Evolutionary conservation across 75 land plant genomes (phyloP), one percentile per base, ranked within the genome.

Genomic region (Sequoia sempervirens): DNA sequence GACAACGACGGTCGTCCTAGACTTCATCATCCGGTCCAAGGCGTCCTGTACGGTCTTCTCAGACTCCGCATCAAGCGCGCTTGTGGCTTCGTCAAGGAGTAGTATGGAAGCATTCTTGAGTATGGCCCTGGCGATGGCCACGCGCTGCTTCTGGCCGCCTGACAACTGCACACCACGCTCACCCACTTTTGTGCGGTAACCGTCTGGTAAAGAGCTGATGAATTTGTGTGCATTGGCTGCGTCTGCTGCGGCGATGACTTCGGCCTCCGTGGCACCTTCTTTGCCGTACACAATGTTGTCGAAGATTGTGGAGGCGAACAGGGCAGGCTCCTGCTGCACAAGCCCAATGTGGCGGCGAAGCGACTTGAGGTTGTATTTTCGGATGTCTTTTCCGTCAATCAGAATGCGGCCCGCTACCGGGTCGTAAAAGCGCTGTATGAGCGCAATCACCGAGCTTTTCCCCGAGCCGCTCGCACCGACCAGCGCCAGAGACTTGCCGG

Each of bases 381-480:
- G 69, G 46, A 96, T 89, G 86, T 96, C 97, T 72, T 85, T 90
- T 12, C 98, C 97, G 66, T 96, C 98, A 40, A 96, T 78, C 53
- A 88, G 84, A 37, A 96, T 87, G 2, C 92, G 93, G 13, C 98
- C 98, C 13, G 90, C 88, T 18, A 85, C 78, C 11, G 98, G 98
- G 54, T 95, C 98, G 79, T 96, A 96, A 87, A 95, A 96, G 3
- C 98, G 81, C 82, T 87, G 94, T 1, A 95, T 73, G 38, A 96
- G 88, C 0, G 95, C 84, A 69, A 96, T 91, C 75, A 96, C 93
- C 0, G 97, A 93, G 86, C 95, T 93, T 81, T 96, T 96, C 2
- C 99, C 99, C n/a, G 96, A 92, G 6, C 99, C 99, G 75, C 96
- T 93, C 18, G 99, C 89, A 10, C 99, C 99, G 1, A 97, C 99